Evolutionary conservation across 2,329 filamentous ascomycete species (phyloP), one percentile per base, ranked within the genome.

Genomic region (Pseudopithomyces chartarum): DNA sequence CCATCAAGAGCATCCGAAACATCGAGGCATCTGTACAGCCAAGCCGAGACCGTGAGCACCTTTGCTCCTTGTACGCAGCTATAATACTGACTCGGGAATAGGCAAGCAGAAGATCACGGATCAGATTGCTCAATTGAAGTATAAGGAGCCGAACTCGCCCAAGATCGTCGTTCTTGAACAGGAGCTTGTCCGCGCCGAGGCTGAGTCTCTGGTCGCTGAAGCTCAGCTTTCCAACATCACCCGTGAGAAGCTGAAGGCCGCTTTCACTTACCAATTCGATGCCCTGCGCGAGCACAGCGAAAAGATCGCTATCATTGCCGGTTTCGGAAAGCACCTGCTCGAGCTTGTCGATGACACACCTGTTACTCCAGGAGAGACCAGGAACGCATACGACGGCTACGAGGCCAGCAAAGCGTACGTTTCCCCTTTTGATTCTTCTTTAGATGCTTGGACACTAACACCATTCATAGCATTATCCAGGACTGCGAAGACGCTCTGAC

Each of bases 41-140:
- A 55, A 97, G 93, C 82, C 87, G 95, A 80, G 95, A 99, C 80
- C 91, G 95, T 95, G 82, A 81, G 90, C 79, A 17, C 47, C 29
- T 17, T 50, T 11, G 56, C 22, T 29, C n/a, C 32, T 3, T 7
- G n/a, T 19, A 10, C 10, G 32, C 17, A 12, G 6, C 23, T 19
- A 40, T 39, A 48, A 15, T 11, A 26, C 36, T 44, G 5, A 60
- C 59, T 62, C 2, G 65, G 47, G 19, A 12, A 32, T 11, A 96
- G 91, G 92, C 79, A 99, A 99, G 83, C 94, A 98, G 79, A 99
- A 98, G 82, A 98, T 99, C 73, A 97, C 92, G 70, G 95, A 99
- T 76, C 92, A 98, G 76, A 99, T 99, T 69, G 94, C 95, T 49
- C 94, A 98, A 78, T 86, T 99, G 70, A 99, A 99, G 80, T 99